Evolutionary conservation across 371 early-diverging fungal genomes (phyloP), one percentile per base, ranked within the genome.

Genomic region (Mucor lusitanicus): DNA sequence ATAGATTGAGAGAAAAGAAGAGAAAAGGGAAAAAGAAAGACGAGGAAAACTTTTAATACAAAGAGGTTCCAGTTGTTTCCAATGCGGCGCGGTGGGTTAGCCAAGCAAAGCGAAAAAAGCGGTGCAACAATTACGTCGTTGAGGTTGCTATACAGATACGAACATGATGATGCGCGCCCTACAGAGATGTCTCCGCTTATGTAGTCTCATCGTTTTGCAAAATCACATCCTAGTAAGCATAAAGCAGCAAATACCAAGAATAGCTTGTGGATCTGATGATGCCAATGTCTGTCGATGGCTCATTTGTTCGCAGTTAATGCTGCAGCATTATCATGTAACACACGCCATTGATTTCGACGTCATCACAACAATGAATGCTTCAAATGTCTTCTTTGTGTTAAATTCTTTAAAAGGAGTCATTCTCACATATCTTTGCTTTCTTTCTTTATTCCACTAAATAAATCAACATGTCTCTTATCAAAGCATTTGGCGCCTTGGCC

Each of bases 391-490:
- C 17, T 42, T 1, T 42, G 42, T 44, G 44, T 37, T 11, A 37
- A 37, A 37, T 37, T 37, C 37, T 37, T 37, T 37, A 37, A 37
- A 37, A 37, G 37, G 37, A 37, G 13, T 37, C 37, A 37, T 37
- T 37, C 3, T 37, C 37, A 19, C 6, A 8, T n/a, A 19, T 44
- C 7, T 44, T 7, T 44, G 0, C 19, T 44, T n/a, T 12, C n/a
- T 32, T 69, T 48, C 15, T 42, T 33, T 37, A 5, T 46, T 32
- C n/a, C 32, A 33, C 5, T 21, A 7, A 54, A 60, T 55, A 11
- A 60, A 58, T 13, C 11, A 37, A 37, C 19, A 69, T 69, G 69
- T 69, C 69, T 21, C 28, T 69, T 39, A n/a, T 53, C 13, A 63
- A 60, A 33, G 15, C 60, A 15, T 64, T 69, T 44, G n/a, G 55